Evolutionary conservation across 2,329 filamentous ascomycete genomes (phyloP).

Genomic region (Talaromyces sp.): DNA sequence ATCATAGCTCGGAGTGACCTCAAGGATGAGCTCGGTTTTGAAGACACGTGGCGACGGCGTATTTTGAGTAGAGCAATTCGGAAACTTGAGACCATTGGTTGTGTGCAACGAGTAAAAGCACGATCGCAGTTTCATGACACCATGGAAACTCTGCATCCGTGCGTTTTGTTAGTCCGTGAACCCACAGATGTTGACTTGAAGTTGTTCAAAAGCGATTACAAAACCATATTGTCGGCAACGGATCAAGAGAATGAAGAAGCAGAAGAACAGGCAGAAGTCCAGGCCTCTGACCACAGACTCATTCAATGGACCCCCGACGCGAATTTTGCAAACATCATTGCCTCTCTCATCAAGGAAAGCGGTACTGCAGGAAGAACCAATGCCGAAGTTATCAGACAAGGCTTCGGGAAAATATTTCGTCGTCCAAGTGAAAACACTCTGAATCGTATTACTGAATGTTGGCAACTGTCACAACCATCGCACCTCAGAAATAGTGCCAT

Average conservation of each 20-base stretch:
- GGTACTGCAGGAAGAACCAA: slow-evolving; percentile 51
- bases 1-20: slow-evolving; percentile 53
- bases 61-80: slow-evolving; percentile 43
- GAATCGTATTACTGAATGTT: slow-evolving; percentile 52
- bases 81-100: slow-evolving; percentile 46
- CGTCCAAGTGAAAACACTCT: slow-evolving; percentile 54
- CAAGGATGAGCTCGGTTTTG: slow-evolving; percentile 45
- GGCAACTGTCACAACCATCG: slow-evolving; percentile 56
- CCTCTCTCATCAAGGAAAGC: slow-evolving; percentile 45
- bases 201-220: slow-evolving; percentile 38
- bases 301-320: slow-evolving; percentile 52
- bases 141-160: slow-evolving; percentile 37
- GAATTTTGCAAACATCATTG: slow-evolving; percentile 51
- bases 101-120: slow-evolving; percentile 43
- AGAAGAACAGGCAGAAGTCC: slow-evolving; percentile 21
- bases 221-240: slow-evolving; percentile 26
- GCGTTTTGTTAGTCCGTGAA: slow-evolving; percentile 43
- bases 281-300: slow-evolving; percentile 9
- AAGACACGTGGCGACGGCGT: slow-evolving; percentile 37
- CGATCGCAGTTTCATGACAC: slow-evolving; percentile 40
- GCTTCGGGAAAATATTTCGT: slow-evolving; percentile 52
- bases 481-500: slow-evolving; percentile 56
- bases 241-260: slow-evolving; percentile 32
- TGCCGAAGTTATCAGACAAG: slow-evolving; percentile 38
- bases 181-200: slow-evolving; percentile 39